Percentiles rank a stretch among this genome's conserved stretches.
Conservation (phyloP, 2,329 filamentous ascomycete genomes). For the Claviceps spartinae region DNA sequence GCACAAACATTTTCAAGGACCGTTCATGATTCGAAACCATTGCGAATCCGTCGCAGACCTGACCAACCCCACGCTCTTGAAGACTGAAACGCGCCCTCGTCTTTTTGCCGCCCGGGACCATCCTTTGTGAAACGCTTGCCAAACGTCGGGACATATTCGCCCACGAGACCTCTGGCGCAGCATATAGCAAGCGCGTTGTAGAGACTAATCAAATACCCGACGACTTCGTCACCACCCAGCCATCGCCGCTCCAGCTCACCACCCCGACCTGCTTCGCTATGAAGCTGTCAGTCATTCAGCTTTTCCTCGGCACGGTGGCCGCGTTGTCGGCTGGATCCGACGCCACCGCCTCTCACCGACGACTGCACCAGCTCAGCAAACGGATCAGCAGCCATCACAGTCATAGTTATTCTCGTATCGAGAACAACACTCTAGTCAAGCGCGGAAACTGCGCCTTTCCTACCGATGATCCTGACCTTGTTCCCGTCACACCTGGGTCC, state of each 20-base stretch:
- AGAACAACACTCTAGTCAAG: conserved; percentile 29
- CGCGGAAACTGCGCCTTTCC: conserved; percentile 52
- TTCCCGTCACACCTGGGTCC: conserved; percentile 49
- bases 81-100: not conserved
- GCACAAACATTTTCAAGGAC: not conserved
- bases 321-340: conserved; percentile 27
- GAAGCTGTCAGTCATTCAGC: conserved; percentile 38
- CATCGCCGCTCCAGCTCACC: not conserved
- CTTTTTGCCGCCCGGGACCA: not conserved
- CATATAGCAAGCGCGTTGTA: not conserved
- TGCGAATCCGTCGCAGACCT: not conserved
- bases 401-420: conserved; percentile 9
- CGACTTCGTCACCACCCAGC: not conserved
- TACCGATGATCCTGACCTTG: conserved; percentile 44
- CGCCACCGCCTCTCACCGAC: conserved; percentile 19
- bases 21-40: not conserved
- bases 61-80: not conserved
- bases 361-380: conserved; percentile 26
- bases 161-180: not conserved
- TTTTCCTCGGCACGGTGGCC: conserved; percentile 35
- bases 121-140: not conserved
- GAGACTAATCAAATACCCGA: not conserved
- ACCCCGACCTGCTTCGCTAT: conserved; percentile 22
- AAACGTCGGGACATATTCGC: not conserved
- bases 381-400: conserved; percentile 15